Conservation (phyloP, 2,329 filamentous ascomycete species). For the Claviceps humidiphila region DNA sequence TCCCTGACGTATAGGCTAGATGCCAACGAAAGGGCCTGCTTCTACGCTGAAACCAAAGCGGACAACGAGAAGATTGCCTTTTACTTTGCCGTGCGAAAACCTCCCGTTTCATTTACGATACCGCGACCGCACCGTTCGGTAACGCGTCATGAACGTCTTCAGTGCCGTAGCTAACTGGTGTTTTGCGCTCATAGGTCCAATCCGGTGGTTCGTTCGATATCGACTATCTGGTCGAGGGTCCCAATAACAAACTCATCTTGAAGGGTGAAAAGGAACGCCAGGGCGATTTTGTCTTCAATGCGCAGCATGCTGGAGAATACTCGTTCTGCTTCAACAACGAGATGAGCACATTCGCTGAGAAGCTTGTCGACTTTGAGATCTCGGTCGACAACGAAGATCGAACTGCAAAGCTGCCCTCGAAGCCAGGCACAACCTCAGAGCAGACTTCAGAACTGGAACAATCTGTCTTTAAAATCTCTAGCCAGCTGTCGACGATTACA, state of each 20-base stretch:
- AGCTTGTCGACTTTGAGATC: constrained; percentile 96
- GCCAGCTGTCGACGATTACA: constrained; percentile 84
- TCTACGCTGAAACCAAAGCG: constrained; percentile 70
- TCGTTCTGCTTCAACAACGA: constrained; percentile 97
- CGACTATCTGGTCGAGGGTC: constrained; percentile 79
- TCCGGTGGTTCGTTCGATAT: constrained; percentile 95
- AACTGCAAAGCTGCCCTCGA: constrained; percentile 62
- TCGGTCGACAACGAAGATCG: constrained; percentile 84
- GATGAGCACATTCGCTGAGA: constrained; percentile 96
- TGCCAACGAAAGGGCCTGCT: constrained; percentile 91
- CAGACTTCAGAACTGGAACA: constrained; percentile 84
- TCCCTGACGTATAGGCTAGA: constrained; percentile 86
- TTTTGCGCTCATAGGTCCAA: constrained; percentile 57
- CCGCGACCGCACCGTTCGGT: not conserved
- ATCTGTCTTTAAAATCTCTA: constrained; percentile 87
- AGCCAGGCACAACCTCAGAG: constrained; percentile 77
- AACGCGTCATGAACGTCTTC: not conserved
- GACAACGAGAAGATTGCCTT: constrained; percentile 85
- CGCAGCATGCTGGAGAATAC: constrained; percentile 77
- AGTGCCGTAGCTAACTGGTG: not conserved
- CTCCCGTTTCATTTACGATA: not conserved
- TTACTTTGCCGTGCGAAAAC: constrained; percentile 62
- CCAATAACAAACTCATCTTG: constrained; percentile 66
- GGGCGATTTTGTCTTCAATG: constrained; percentile 96
- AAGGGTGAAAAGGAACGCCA: constrained; percentile 84